These are phyloP conservation scores for Russula brevipes DNA, from an alignment of 768 basidiomycete genomes.

Conservation along the genomic window DNA sequence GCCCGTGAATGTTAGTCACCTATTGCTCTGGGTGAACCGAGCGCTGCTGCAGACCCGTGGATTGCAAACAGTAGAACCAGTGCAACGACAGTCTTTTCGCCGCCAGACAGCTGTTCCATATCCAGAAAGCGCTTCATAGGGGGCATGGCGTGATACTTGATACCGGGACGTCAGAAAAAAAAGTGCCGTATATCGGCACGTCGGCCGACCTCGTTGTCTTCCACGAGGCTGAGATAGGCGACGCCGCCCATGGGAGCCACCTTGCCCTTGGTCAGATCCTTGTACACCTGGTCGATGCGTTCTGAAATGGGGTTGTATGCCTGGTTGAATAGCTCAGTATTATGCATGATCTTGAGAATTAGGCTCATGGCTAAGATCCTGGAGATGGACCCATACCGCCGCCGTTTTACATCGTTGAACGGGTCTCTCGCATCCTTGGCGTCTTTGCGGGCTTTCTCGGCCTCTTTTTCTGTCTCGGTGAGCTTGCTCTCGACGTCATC, in stretches of 20 bases:
- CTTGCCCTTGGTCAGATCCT: constrained; percentile 94
- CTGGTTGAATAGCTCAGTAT: constrained; percentile 86
- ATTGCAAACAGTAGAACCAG: constrained; percentile 95
- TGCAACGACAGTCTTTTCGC: constrained; percentile 97
- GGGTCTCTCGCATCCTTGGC: constrained; percentile 87
- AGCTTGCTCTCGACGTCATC: constrained; percentile 83
- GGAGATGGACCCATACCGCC: constrained; percentile 46
- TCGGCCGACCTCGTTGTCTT: constrained; percentile 82
- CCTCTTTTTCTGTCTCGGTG: constrained; percentile 85
- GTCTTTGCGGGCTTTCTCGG: constrained; percentile 85
- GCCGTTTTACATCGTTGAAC: constrained; percentile 82
- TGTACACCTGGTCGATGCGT: constrained; percentile 92
- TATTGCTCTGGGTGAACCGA: background rate
- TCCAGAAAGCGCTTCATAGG: constrained; percentile 99
- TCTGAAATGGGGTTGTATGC: constrained; percentile 97
- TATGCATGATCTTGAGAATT: constrained; percentile 26
- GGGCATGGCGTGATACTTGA: constrained; percentile 99
- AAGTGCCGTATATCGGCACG: constrained; percentile 11
- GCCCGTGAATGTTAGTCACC: background rate
- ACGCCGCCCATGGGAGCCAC: constrained; percentile 93
- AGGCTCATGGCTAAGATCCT: background rate
- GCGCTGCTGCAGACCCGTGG: constrained; percentile 70
- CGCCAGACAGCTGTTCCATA: constrained; percentile 98
- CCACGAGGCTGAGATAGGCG: constrained; percentile 91
- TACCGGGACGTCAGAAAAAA: constrained; percentile 41